phyloP scores from a whole-genome alignment of 495 filamentous ascomycete species.

The Aspergillus olivimuriae region DNA sequence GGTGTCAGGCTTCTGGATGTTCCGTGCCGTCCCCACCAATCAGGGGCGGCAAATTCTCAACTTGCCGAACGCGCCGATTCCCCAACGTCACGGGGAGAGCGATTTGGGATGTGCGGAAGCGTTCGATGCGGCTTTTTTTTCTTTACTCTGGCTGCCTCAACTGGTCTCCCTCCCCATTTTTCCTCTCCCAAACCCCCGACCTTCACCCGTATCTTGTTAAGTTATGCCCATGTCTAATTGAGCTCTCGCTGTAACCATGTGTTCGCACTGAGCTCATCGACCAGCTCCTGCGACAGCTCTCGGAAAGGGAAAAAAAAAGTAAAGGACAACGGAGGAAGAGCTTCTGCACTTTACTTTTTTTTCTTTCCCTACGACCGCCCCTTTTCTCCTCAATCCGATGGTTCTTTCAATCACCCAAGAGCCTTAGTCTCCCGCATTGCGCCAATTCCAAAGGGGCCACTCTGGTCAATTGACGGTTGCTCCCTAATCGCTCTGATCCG shows the following conservation, averaged over 20 bases:
- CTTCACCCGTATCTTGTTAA: not conserved
- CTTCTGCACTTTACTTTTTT: not conserved
- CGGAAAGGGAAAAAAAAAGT: conserved; percentile 1
- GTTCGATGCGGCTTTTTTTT: conserved; percentile 6
- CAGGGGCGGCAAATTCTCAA: conserved; percentile 13
- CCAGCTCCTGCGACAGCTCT: conserved; percentile 20
- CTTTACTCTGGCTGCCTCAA: conserved; percentile 5
- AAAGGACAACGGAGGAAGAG: too few species aligned
- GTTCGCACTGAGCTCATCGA: conserved; percentile 15
- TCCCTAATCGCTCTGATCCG: too few species aligned
- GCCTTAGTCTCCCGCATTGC: too few species aligned
- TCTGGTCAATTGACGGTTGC: too few species aligned
- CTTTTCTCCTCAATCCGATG: not conserved
- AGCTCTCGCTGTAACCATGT: conserved; percentile 19
- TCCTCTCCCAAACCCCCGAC: conserved; percentile 1
- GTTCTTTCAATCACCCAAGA: too few species aligned
- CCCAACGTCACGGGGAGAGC: conserved; percentile 25
- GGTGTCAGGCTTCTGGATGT: conserved; percentile 12
- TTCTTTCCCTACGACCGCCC: not conserved
- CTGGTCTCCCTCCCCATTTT: not conserved
- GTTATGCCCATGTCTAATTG: conserved; percentile 6
- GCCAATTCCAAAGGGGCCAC: too few species aligned
- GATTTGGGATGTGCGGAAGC: conserved; percentile 8
- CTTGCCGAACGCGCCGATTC: conserved; percentile 33
- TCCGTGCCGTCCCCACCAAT: conserved; percentile 27